phyloP scores from a whole-genome alignment of 352 stramenopile genomes.

The Phytophthora rubi region DNA sequence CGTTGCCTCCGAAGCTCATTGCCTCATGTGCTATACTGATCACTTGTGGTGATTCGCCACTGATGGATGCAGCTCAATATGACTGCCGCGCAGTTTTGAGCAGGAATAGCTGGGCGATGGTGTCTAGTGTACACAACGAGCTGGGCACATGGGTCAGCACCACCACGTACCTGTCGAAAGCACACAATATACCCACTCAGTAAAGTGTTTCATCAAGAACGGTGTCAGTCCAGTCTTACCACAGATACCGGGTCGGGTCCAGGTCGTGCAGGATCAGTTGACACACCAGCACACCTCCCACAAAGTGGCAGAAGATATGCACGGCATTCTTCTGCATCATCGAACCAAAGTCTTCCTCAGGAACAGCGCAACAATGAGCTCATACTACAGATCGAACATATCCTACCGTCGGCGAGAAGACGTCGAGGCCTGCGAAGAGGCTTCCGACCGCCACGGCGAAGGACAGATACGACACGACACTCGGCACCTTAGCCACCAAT shows the following conservation, averaged over 20 bases:
- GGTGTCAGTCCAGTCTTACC: constrained; percentile 30
- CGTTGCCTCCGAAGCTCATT: neutral
- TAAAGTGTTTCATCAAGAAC: neutral
- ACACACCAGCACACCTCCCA: constrained; percentile 67
- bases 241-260: constrained; percentile 46
- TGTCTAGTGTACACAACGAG: constrained; percentile 42
- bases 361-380: neutral
- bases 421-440: constrained; percentile 56
- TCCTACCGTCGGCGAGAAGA: constrained; percentile 54
- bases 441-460: constrained; percentile 46
- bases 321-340: constrained; percentile 52
- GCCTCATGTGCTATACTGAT: neutral
- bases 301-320: constrained; percentile 63
- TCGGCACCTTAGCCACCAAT: constrained; percentile 20
- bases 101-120: constrained; percentile 36
- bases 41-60: neutral
- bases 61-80: constrained; percentile 13
- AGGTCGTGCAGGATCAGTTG: constrained; percentile 56
- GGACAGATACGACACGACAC: constrained; percentile 44
- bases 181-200: neutral
- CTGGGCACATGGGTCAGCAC: constrained; percentile 41
- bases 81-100: constrained; percentile 33
- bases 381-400: neutral
- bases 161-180: constrained; percentile 39
- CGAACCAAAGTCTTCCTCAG: neutral